phyloP scores from a whole-genome alignment of 495 filamentous ascomycete genomes.

The Aspergillus carlsbadensis region DNA sequence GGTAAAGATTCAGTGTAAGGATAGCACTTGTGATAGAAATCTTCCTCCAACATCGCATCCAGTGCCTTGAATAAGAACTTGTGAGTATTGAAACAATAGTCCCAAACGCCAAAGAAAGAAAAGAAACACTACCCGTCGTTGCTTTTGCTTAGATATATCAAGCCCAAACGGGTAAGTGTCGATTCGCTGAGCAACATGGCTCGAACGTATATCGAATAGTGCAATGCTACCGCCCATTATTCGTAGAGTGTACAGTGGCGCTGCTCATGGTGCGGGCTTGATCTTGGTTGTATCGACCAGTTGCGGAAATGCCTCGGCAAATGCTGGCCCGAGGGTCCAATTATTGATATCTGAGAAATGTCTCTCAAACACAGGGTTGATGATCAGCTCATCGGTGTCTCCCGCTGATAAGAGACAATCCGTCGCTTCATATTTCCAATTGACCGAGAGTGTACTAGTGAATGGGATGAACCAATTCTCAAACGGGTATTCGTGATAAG shows the following conservation, averaged over 20 bases:
- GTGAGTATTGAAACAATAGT: background rate
- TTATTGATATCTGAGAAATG: constrained; percentile 67
- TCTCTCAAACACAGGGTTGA: constrained; percentile 78
- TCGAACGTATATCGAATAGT: background rate
- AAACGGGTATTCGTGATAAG: constrained; percentile 56
- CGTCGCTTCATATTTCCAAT: constrained; percentile 74
- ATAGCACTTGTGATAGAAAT: background rate
- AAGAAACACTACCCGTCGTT: background rate
- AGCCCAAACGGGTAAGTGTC: background rate
- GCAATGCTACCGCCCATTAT: background rate
- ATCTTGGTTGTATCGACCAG: constrained; percentile 55
- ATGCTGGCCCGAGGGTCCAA: constrained; percentile 74
- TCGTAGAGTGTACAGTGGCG: background rate
- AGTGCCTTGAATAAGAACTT: background rate
- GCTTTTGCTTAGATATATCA: background rate
- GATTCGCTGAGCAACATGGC: background rate
- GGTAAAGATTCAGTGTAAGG: too few relatives aligned
- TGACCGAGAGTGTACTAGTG: constrained; percentile 66
- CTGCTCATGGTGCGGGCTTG: constrained; percentile 24
- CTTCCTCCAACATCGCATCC: background rate
- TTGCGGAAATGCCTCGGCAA: constrained; percentile 60
- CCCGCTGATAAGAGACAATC: constrained; percentile 57
- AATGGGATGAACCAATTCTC: constrained; percentile 80
- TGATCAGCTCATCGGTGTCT: constrained; percentile 58
- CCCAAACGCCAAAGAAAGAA: background rate